These are phyloP conservation scores for Naganishia vaughanmartiniae DNA, from an alignment of 768 basidiomycete species.

Conservation along the genomic window DNA sequence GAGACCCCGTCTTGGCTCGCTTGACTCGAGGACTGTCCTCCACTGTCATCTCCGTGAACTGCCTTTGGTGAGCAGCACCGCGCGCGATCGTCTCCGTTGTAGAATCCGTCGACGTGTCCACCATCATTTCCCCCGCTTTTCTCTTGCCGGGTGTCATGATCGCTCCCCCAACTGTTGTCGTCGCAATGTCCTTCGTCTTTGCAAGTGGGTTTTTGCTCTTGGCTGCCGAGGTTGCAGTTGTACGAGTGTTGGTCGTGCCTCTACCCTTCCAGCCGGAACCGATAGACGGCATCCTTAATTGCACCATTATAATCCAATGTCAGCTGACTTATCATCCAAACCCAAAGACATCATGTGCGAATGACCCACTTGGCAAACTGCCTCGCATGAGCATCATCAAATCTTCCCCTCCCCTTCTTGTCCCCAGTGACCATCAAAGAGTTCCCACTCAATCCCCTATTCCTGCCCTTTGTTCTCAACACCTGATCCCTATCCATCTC, in stretches of 20 bases:
- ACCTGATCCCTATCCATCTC: constrained; percentile 38
- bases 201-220: too few species aligned
- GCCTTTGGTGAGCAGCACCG: background rate
- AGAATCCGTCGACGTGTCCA: constrained; percentile 1
- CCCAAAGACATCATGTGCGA: background rate
- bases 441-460: constrained; percentile 34
- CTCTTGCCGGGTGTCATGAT: constrained; percentile 14
- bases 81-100: background rate
- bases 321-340: background rate
- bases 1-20: constrained; percentile 15
- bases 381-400: constrained; percentile 42
- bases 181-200: background rate
- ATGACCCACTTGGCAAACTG: constrained; percentile 47
- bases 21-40: constrained; percentile 30
- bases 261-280: background rate
- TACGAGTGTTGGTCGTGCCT: background rate
- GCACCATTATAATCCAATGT: background rate
- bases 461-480: constrained; percentile 35
- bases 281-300: background rate
- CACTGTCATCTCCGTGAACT: background rate
- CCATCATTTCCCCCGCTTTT: constrained; percentile 22
- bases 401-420: constrained; percentile 36
- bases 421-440: constrained; percentile 1
- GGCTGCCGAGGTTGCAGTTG: background rate
- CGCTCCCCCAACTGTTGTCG: background rate